Evolutionary conservation across 257 asterid genomes (phyloP).

Genomic region (Solanum tarapatanum): DNA sequence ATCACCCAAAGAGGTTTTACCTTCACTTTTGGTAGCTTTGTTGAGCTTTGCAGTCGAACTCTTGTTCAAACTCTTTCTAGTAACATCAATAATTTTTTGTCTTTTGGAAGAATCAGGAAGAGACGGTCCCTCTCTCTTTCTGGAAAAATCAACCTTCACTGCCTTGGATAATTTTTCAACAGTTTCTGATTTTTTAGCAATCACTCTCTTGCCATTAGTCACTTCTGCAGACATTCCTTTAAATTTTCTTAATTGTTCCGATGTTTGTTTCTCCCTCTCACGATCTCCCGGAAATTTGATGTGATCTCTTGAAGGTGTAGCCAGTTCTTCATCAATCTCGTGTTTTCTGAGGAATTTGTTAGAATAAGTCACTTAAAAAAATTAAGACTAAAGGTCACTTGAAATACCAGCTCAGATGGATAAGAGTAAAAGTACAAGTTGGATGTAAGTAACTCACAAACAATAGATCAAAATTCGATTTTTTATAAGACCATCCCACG

Average conservation of each 20-base stretch:
- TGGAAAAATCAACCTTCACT: conserved; percentile 17
- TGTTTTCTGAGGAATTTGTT: conserved; percentile 40
- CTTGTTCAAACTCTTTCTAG: conserved; percentile 12
- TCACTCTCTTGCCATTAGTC: conserved; percentile 14
- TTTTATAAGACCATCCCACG: conserved; percentile 73
- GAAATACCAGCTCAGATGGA: not conserved
- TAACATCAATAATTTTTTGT: conserved; percentile 17
- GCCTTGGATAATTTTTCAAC: conserved; percentile 22
- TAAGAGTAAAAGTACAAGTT: not conserved
- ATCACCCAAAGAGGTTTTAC: conserved; percentile 27
- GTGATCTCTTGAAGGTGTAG: conserved; percentile 64
- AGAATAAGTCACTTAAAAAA: not conserved
- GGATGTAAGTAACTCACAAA: conserved; percentile 38
- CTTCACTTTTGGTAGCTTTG: conserved; percentile 13
- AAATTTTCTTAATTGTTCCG: conserved; percentile 9
- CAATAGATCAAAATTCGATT: conserved; percentile 75
- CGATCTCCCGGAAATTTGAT: conserved; percentile 52
- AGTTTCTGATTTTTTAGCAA: conserved; percentile 18
- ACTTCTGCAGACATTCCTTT: conserved; percentile 15
- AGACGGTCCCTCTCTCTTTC: conserved; percentile 24
- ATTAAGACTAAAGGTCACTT: not conserved
- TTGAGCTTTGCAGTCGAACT: conserved; percentile 14
- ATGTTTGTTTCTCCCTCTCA: conserved; percentile 11
- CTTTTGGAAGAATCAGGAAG: conserved; percentile 15
- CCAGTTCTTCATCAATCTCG: conserved; percentile 29